Percentiles rank a stretch among this genome's conserved stretches.
Conservation (phyloP, 768 basidiomycete species). For the Suillus placidus region DNA sequence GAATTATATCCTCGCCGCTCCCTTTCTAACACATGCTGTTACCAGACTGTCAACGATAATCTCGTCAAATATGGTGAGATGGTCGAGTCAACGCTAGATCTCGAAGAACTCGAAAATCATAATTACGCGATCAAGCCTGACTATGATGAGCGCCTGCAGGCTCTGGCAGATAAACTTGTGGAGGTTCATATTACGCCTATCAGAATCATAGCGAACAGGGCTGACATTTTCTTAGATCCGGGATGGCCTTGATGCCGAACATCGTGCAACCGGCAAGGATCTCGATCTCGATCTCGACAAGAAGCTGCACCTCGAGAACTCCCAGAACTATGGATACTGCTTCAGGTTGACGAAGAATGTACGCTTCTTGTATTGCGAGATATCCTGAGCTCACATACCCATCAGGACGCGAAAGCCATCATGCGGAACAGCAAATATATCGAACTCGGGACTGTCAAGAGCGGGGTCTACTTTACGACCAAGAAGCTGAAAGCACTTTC, state of each 20-base stretch:
- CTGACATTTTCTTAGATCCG: constrained; percentile 46
- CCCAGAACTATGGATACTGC: constrained; percentile 86
- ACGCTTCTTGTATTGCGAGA: neutral
- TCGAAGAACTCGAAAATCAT: constrained; percentile 81
- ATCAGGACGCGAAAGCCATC: constrained; percentile 79
- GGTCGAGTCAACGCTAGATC: constrained; percentile 95
- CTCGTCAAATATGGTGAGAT: constrained; percentile 86
- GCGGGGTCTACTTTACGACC: constrained; percentile 90
- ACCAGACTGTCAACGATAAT: constrained; percentile 60
- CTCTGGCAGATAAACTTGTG: constrained; percentile 66
- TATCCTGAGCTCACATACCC: neutral
- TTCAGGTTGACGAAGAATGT: constrained; percentile 93
- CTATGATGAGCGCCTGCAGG: constrained; percentile 77
- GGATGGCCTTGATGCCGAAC: constrained; percentile 84
- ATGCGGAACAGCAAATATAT: constrained; percentile 67
- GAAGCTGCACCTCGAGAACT: constrained; percentile 95
- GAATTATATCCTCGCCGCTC: neutral
- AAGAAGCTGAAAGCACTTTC: constrained; percentile 68
- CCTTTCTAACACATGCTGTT: constrained; percentile 1
- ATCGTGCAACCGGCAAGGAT: constrained; percentile 65
- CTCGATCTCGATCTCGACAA: constrained; percentile 86
- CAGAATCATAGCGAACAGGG: neutral
- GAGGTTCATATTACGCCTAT: constrained; percentile 39
- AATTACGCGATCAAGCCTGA: constrained; percentile 92
- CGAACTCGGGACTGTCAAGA: constrained; percentile 84